Percentiles rank a stretch among this genome's conserved stretches.
These are phyloP conservation scores for Exobasidium cylindrosporum DNA, from an alignment of 1,284 basidiomycete species.

Conservation along the genomic window DNA sequence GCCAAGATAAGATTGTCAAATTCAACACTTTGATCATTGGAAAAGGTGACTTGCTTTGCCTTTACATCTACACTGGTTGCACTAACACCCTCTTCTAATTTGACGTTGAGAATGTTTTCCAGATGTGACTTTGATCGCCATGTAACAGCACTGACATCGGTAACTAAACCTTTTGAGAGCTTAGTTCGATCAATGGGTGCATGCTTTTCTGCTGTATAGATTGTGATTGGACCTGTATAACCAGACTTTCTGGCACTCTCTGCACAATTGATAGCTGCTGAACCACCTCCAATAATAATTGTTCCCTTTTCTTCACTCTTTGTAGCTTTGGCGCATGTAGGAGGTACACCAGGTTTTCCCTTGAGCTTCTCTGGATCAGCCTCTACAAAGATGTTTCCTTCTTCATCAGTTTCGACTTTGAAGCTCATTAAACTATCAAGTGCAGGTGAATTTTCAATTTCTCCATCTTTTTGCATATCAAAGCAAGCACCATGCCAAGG, in stretches of 20 bases:
- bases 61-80: constrained; percentile 36
- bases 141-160: constrained; percentile 72
- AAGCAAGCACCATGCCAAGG: constrained; percentile 95
- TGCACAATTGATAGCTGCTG: constrained; percentile 73
- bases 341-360: constrained; percentile 27
- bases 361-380: constrained; percentile 63
- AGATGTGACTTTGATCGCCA: constrained; percentile 72
- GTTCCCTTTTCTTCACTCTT: constrained; percentile 63
- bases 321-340: neutral
- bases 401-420: constrained; percentile 63
- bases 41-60: constrained; percentile 52
- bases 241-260: constrained; percentile 83
- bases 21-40: constrained; percentile 45
- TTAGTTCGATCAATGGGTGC: constrained; percentile 87
- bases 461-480: constrained; percentile 63
- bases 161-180: constrained; percentile 80
- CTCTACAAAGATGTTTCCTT: constrained; percentile 72
- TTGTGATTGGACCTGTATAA: constrained; percentile 72
- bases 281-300: constrained; percentile 81
- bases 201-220: constrained; percentile 75
- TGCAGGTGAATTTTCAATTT: constrained; percentile 80
- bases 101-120: constrained; percentile 75
- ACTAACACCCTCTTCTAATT: constrained; percentile 65
- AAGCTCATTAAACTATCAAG: constrained; percentile 80
- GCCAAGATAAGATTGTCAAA: constrained; percentile 58